phyloP scores from a whole-genome alignment of 2,329 filamentous ascomycete species.

The Incumbomyces lentus region DNA sequence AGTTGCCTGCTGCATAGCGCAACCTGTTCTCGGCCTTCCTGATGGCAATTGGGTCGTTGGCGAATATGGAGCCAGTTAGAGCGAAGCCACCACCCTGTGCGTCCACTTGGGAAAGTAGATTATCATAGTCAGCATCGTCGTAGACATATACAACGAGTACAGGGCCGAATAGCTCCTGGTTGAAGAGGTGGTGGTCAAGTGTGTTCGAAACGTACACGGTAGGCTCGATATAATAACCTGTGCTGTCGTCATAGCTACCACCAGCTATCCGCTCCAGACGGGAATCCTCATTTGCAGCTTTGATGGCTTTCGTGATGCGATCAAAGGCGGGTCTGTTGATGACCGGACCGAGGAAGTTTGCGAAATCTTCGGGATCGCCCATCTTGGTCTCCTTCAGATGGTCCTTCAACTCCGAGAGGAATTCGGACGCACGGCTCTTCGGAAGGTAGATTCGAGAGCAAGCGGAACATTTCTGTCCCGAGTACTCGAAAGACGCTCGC shows the following conservation, averaged over 20 bases:
- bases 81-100: slow-evolving; percentile 35
- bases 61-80: slow-evolving; percentile 43
- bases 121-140: slow-evolving; percentile 33
- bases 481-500: slow-evolving; percentile 41
- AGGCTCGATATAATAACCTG: slow-evolving; percentile 31
- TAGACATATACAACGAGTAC: slow-evolving; percentile 40
- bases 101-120: slow-evolving; percentile 31
- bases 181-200: slow-evolving; percentile 36
- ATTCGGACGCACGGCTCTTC: slow-evolving; percentile 15
- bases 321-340: slow-evolving; percentile 40
- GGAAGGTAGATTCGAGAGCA: slow-evolving; percentile 33
- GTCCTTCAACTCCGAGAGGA: slow-evolving; percentile 19
- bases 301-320: slow-evolving; percentile 37
- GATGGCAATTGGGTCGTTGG: slow-evolving; percentile 38
- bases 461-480: slow-evolving; percentile 44
- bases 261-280: slow-evolving; percentile 36
- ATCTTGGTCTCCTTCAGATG: slow-evolving; percentile 22
- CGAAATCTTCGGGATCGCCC: slow-evolving; percentile 26
- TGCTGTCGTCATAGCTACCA: slow-evolving; percentile 32
- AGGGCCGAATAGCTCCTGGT: slow-evolving; percentile 41
- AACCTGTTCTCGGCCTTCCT: slow-evolving; percentile 42
- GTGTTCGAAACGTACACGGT: slow-evolving; percentile 37
- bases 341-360: slow-evolving; percentile 39
- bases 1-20: slow-evolving; percentile 46
- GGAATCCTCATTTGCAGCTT: slow-evolving; percentile 34